phyloP scores from a whole-genome alignment of 768 basidiomycete species.

The Psilocybe sp. region DNA sequence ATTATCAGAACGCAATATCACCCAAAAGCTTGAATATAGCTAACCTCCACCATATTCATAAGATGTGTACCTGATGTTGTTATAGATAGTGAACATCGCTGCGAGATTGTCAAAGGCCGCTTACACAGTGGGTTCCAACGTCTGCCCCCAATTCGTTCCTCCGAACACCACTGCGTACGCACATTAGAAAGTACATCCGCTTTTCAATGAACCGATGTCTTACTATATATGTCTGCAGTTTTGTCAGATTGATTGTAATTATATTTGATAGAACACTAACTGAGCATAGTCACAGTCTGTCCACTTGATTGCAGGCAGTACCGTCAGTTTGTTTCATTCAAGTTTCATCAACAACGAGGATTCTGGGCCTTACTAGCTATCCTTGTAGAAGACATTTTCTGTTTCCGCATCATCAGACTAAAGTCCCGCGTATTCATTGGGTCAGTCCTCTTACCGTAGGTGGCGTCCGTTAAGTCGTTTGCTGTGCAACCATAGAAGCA shows the following conservation, averaged over 20 bases:
- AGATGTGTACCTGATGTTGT: slow-evolving; percentile 36
- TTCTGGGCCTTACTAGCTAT: slow-evolving; percentile 40
- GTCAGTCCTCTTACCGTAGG: slow-evolving; percentile 30
- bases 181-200: background rate
- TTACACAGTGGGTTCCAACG: slow-evolving; percentile 51
- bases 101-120: background rate
- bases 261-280: slow-evolving; percentile 26
- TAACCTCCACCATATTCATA: slow-evolving; percentile 56
- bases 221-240: slow-evolving; percentile 45
- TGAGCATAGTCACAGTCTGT: slow-evolving; percentile 51
- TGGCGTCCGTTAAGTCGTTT: slow-evolving; percentile 38
- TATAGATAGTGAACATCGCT: background rate
- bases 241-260: slow-evolving; percentile 11
- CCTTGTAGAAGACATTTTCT: slow-evolving; percentile 54
- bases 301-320: slow-evolving; percentile 27
- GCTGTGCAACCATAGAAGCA: slow-evolving; percentile 18
- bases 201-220: slow-evolving; percentile 4
- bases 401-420: slow-evolving; percentile 1
- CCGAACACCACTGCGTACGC: slow-evolving; percentile 48
- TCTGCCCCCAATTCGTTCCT: slow-evolving; percentile 65
- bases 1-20: background rate
- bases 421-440: background rate
- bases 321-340: background rate
- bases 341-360: background rate
- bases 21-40: background rate